phyloP scores from a whole-genome alignment of 2,329 filamentous ascomycete species.

The Cladosporium austrohemisphaericum region DNA sequence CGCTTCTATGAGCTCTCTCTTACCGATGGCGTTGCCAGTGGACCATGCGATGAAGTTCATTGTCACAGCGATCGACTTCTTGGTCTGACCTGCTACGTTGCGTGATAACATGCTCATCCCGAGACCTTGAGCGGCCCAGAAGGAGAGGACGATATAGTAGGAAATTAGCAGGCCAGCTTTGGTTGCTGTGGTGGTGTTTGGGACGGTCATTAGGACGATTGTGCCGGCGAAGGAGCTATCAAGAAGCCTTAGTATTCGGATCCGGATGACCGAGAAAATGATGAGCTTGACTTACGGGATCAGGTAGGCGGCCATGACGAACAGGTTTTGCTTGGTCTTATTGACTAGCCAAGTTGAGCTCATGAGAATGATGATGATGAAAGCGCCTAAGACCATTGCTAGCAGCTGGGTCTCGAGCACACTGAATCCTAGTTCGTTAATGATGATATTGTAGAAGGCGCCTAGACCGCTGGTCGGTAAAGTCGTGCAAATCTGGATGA shows the following conservation, averaged over 20 bases:
- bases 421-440: slow-evolving; percentile 64
- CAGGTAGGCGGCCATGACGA: slow-evolving; percentile 64
- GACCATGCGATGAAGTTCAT: slow-evolving; percentile 69
- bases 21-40: slow-evolving; percentile 62
- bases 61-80: slow-evolving; percentile 65
- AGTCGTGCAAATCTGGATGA: slow-evolving; percentile 66
- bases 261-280: no score
- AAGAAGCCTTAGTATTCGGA: background rate
- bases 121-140: slow-evolving; percentile 60
- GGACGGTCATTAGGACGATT: slow-evolving; percentile 66
- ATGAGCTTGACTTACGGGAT: slow-evolving; percentile 53
- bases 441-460: slow-evolving; percentile 71
- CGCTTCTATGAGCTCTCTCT: slow-evolving; percentile 9
- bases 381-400: slow-evolving; percentile 69
- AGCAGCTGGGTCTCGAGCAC: slow-evolving; percentile 67
- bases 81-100: slow-evolving; percentile 69
- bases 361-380: slow-evolving; percentile 68
- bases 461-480: slow-evolving; percentile 69
- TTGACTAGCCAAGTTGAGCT: slow-evolving; percentile 64
- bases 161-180: slow-evolving; percentile 65
- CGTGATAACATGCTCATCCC: slow-evolving; percentile 37
- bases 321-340: slow-evolving; percentile 63
- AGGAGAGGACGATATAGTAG: slow-evolving; percentile 75
- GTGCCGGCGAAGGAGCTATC: slow-evolving; percentile 65
- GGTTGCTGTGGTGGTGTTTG: slow-evolving; percentile 54